Base-by-base conservation (phyloP, 73 alveolate genomes). In the Paramecium octaurelia region DNA sequence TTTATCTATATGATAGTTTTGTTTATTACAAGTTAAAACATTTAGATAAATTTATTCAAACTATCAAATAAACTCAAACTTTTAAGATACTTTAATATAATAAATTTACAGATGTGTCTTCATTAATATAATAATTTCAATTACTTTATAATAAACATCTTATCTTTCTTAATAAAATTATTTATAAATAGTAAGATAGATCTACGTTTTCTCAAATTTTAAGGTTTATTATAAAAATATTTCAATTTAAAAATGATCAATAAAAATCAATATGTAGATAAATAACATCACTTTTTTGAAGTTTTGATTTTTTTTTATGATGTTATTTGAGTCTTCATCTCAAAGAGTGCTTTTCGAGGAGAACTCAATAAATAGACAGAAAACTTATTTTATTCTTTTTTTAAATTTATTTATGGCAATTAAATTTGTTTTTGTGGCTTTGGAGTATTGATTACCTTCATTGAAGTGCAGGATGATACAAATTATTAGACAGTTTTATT, bases 301-400 rank as follows among this genome's bases (percentile, higher is more conserved):
- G 69, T 16, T 54, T 54, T 54, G 12, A 54, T 54, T 54, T 54
- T 54, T 20, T 54, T 54, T 27, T 27, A 64, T 8, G 84, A 64
- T 31, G 84, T 31, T 27, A 64, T 27, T 64, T 64, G 48, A 64
- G 50, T 12, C 31, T 64, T 64, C 84, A 64, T 31, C 31, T 64
- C 84, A 64, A 64, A 27, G 31, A 64, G 11, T 31, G 46, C 50
- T 12, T 64, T 64, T 3, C 84, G 8, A 12, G 84, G 84, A 18
- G 84, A 64, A 24, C 54, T 64, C 84, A 64, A 64, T 64, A 64
- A 64, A 34, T 64, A 64, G 24, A 64, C 84, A 64, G 84, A 64
- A 31, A 12, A 64, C 31, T 64, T 64, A 18, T 54, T 54, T 64
- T 31, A 31, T 31, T 64, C 84, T 27, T 34, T 64, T 34, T 64